Base-by-base conservation (phyloP, 805 yeast species). In the Ogataea polymorpha region DNA sequence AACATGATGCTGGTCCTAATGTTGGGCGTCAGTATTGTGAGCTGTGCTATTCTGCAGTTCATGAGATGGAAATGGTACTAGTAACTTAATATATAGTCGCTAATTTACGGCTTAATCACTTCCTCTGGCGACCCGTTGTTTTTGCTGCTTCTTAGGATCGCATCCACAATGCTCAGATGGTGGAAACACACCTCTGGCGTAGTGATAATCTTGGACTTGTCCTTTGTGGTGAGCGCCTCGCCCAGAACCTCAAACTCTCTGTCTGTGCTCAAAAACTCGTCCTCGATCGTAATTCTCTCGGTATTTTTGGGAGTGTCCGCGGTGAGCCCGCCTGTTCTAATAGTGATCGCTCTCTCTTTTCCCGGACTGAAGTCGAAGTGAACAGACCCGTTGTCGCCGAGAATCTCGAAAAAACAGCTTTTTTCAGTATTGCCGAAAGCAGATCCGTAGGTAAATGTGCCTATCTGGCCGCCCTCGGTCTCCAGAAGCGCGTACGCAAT, bases 131-230 rank as follows among this genome's bases (percentile, higher is more conserved):
- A 46, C 11, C 78, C 77, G 41, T 72, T 67, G 24, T 71, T 63
- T 13, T 66, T 52, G 27, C 87, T 77, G 44, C 93, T 82, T 50
- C 83, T 82, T 26, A 91, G 65, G 45, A 86, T 85, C 20, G 96
- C 98, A 41, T 79, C 96, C 43, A 91, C 79, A 52, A 87, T 76
- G 6, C 96, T 96, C 62, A 90, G 77, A 63, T 91, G 98, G 64
- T 90, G 96, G 80, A 85, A 90, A 5, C 95, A 88, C 47, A 70
- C 74, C 48, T 77, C 82, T 18, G 96, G 95, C n/a, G 80, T 72
- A 30, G 63, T 45, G 11, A 53, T 30, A 15, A 59, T 41, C 18
- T 33, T 38, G 8, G 55, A 39, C 15, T 44, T 49, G 41, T 62
- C 58, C 9, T 51, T 49, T 8, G 55, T 42, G 5, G 37, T 39